These are phyloP conservation scores for Phyllostachys edulis DNA, from an alignment of 176 grass and related monocot genomes.

Conservation along the genomic window DNA sequence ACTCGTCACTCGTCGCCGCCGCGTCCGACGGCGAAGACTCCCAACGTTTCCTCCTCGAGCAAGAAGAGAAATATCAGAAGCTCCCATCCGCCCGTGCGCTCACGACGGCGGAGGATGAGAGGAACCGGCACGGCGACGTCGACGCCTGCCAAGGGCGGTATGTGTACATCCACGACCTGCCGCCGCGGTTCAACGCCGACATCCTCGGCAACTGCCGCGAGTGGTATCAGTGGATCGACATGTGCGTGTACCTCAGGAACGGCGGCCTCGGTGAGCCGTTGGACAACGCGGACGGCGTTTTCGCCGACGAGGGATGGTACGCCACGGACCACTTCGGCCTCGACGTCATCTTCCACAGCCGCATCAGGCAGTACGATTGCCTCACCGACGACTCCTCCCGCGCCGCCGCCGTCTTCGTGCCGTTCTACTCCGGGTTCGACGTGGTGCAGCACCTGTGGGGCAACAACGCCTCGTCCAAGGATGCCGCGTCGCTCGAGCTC, in stretches of 20 bases:
- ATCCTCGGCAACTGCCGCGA: slow-evolving; percentile 48
- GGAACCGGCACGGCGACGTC: not conserved
- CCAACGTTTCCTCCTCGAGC: not conserved
- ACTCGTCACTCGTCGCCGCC: not conserved
- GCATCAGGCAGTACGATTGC: slow-evolving; percentile 63
- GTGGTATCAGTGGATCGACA: slow-evolving; percentile 62
- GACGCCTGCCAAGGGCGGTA: slow-evolving; percentile 48
- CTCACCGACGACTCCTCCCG: slow-evolving; percentile 61
- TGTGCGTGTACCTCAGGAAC: slow-evolving; percentile 72
- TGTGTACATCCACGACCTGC: slow-evolving; percentile 69
- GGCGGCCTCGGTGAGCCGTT: slow-evolving; percentile 55
- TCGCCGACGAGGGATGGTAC: slow-evolving; percentile 66
- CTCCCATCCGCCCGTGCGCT: slow-evolving; percentile 15
- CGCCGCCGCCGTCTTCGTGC: slow-evolving; percentile 66
- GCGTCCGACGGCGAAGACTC: not conserved
- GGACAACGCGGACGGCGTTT: slow-evolving; percentile 53
- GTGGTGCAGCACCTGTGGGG: slow-evolving; percentile 64
- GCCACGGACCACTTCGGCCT: slow-evolving; percentile 82
- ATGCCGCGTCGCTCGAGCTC: slow-evolving; percentile 46
- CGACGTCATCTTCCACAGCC: slow-evolving; percentile 65
- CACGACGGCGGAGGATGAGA: not conserved
- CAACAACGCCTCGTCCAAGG: slow-evolving; percentile 48
- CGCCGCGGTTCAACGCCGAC: slow-evolving; percentile 61
- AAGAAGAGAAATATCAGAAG: slow-evolving; percentile 9
- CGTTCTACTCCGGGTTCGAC: slow-evolving; percentile 81